Evolutionary conservation across 441 rosid genomes (phyloP).

Genomic region (Pelargonium fulgidum): DNA sequence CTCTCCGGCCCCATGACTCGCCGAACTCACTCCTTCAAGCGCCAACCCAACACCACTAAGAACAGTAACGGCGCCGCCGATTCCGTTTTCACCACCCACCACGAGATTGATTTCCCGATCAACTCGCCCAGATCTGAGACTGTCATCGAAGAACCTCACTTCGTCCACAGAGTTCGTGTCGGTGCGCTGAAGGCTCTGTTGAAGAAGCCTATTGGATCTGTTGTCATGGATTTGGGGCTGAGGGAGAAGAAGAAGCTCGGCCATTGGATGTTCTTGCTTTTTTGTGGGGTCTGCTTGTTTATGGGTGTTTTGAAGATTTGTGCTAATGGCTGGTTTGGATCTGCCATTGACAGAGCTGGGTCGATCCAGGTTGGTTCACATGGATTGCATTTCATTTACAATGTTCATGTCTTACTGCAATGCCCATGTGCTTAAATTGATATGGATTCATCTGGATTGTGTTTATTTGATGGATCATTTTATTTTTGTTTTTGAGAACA

Average conservation of each 20-base stretch:
- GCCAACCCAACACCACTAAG: slow-evolving; percentile 27
- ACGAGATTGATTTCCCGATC: slow-evolving; percentile 64
- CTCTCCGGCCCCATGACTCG: slow-evolving; percentile 84
- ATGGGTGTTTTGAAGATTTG: slow-evolving; percentile 79
- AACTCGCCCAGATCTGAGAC: slow-evolving; percentile 74
- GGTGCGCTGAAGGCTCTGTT: slow-evolving; percentile 34
- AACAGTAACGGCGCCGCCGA: slow-evolving; percentile 4
- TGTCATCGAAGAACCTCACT: slow-evolving; percentile 23
- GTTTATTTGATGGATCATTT: background rate
- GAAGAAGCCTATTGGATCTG: slow-evolving; percentile 53
- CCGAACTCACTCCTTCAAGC: slow-evolving; percentile 84
- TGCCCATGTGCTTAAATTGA: background rate
- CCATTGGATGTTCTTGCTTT: slow-evolving; percentile 68
- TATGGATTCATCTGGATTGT: background rate
- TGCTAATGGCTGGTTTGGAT: slow-evolving; percentile 81
- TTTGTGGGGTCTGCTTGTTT: slow-evolving; percentile 77
- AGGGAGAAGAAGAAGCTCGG: slow-evolving; percentile 69
- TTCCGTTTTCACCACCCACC: slow-evolving; percentile 26
- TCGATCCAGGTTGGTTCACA: slow-evolving; percentile 42
- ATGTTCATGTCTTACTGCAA: background rate
- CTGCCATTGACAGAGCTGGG: slow-evolving; percentile 54
- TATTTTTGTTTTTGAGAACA: background rate
- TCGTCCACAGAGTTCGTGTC: slow-evolving; percentile 43
- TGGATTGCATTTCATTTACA: background rate
- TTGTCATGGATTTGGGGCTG: slow-evolving; percentile 49